Evolutionary conservation across 2,329 filamentous ascomycete genomes (phyloP), one percentile per base, ranked within the genome.

Genomic region (Monilinia aucupariae): DNA sequence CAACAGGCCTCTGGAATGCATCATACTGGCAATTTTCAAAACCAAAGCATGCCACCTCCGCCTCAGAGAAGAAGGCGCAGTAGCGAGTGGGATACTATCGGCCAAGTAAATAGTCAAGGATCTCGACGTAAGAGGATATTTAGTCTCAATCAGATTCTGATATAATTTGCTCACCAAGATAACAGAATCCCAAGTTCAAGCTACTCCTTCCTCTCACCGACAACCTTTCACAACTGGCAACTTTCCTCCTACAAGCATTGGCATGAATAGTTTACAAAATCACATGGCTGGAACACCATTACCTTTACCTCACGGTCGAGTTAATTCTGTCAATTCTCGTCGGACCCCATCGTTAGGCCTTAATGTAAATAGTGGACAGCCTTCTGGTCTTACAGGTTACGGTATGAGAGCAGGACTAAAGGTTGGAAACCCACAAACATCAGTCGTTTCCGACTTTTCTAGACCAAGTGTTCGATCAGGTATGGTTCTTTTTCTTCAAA

Each of bases 371-470:
- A 53, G 25, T 62, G 56, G 54, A 22, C 63, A 63, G 48, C 39
- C 55, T 32, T 63, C 64, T 58, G 69, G 70, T 1, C 70, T 74
- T 41, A 64, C 68, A 43, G 71, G 71, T 9, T 74, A 74, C 62
- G 73, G 73, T 25, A 70, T 75, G 70, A 74, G 72, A 60, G 73
- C 73, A 48, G 72, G 73, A 51, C 62, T 74, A 22, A 75, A 74
- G 67, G 71, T 73, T 30, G 73, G 73, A 58, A 70, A 73, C 54
- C 68, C 70, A 54, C 49, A 61, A 34, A 64, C 64, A 41, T 47
- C 63, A 47, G 22, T 49, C 41, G 47, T 34, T 17, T 64, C 41
- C 52, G 66, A 64, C 13, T 59, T 64, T 34, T 39, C 50, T n/a
- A 68, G 68, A 45, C 67, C 70, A 39, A 41, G 43, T 25, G 58